phyloP scores from a whole-genome alignment of 352 stramenopile species.

The Globisporangium yorkense region DNA sequence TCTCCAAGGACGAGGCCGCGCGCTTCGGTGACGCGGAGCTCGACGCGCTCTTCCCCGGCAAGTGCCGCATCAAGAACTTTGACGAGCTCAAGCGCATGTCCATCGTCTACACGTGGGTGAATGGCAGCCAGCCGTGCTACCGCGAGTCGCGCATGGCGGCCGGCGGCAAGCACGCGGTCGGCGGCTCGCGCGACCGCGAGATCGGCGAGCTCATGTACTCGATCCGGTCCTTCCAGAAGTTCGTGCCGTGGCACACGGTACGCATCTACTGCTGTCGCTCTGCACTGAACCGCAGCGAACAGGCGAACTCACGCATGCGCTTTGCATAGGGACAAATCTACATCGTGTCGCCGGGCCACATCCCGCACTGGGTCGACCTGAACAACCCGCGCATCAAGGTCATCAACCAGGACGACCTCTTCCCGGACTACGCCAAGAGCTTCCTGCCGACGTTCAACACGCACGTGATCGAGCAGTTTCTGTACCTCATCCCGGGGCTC shows the following conservation, averaged over 20 bases:
- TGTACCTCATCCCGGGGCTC: conserved; percentile 81
- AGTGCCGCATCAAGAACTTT: conserved; percentile 86
- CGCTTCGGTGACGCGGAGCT: conserved; percentile 38
- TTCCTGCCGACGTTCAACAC: conserved; percentile 87
- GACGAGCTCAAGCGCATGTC: conserved; percentile 78
- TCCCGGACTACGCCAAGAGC: conserved; percentile 73
- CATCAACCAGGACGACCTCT: conserved; percentile 84
- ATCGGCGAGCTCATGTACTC: conserved; percentile 88
- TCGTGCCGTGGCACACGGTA: conserved; percentile 71
- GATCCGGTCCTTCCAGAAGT: conserved; percentile 82
- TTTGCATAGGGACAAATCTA: conserved; percentile 59
- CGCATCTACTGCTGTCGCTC: background rate
- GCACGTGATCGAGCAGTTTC: conserved; percentile 87
- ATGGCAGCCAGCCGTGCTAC: conserved; percentile 85
- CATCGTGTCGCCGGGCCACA: conserved; percentile 78
- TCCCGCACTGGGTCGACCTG: conserved; percentile 78
- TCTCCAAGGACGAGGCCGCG: conserved; percentile 24
- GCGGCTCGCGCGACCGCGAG: conserved; percentile 78
- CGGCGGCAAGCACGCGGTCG: conserved; percentile 64
- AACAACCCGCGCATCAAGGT: conserved; percentile 81
- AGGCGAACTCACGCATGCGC: background rate
- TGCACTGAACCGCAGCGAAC: background rate
- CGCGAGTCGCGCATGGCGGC: conserved; percentile 51
- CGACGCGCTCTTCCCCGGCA: conserved; percentile 54
- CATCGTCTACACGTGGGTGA: conserved; percentile 90